A percentile compares a stretch with the other conserved stretches of the same genome.
phyloP scores from a whole-genome alignment of 106 monocot genomes.

The Dactylorhiza incarnata region DNA sequence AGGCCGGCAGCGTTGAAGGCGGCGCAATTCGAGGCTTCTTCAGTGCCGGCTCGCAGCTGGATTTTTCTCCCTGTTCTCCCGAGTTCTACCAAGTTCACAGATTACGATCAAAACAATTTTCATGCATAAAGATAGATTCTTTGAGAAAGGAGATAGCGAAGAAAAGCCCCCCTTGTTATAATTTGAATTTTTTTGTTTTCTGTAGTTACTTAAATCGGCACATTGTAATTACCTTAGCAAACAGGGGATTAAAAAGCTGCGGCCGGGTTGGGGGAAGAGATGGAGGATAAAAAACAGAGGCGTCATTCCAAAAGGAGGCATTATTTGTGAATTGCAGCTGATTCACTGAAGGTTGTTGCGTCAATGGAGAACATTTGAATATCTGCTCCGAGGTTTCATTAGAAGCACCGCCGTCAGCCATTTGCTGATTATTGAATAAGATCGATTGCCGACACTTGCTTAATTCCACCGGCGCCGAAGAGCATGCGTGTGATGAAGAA shows the following conservation, averaged over 20 bases:
- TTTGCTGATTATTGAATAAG: neutral
- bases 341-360: neutral
- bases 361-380: neutral
- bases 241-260: neutral
- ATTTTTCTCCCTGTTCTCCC: neutral
- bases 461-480: neutral
- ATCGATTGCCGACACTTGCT: neutral
- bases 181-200: too few relatives aligned
- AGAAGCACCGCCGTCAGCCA: neutral
- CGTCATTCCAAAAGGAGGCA: neutral
- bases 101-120: neutral
- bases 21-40: slow-evolving; percentile 1
- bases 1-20: neutral
- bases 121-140: neutral
- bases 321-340: slow-evolving; percentile 3
- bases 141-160: neutral
- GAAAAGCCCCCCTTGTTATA: neutral
- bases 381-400: neutral
- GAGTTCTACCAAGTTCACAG: neutral
- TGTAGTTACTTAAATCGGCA: too few relatives aligned
- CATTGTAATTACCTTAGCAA: neutral
- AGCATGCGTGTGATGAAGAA: neutral
- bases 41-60: neutral
- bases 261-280: neutral
- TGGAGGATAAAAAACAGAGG: neutral